Conservation (phyloP, 1,284 basidiomycete species). For the Malassezia slooffiae region DNA sequence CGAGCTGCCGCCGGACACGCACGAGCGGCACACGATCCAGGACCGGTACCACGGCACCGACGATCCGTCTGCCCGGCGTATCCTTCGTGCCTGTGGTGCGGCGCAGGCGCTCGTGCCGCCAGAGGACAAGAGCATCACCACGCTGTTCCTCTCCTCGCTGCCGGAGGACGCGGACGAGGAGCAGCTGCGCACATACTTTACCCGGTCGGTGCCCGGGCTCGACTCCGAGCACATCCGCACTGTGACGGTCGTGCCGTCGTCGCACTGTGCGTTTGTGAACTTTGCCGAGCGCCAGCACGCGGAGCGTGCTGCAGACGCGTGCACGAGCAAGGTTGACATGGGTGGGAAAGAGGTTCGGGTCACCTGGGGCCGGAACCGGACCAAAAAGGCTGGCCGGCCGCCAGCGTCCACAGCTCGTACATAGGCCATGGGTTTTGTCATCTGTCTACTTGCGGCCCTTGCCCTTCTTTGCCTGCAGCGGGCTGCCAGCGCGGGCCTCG, state of each 20-base stretch:
- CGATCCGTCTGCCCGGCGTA: constrained; percentile 82
- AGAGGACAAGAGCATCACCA: constrained; percentile 72
- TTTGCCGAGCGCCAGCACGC: constrained; percentile 70
- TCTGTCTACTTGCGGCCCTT: constrained; percentile 29
- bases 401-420: background rate
- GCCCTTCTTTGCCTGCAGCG: constrained; percentile 26
- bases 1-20: constrained; percentile 57
- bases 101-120: constrained; percentile 74
- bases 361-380: constrained; percentile 60
- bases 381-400: background rate
- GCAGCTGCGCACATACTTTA: constrained; percentile 64
- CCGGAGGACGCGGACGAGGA: constrained; percentile 64
- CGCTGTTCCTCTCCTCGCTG: constrained; percentile 77
- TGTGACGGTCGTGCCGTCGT: constrained; percentile 20
- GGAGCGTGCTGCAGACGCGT: constrained; percentile 72
- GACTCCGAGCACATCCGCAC: constrained; percentile 55
- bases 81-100: constrained; percentile 63
- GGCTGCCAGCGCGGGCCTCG: constrained; percentile 33
- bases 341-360: constrained; percentile 64
- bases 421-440: background rate
- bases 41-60: constrained; percentile 72
- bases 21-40: constrained; percentile 75
- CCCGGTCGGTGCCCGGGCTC: constrained; percentile 48
- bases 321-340: constrained; percentile 75
- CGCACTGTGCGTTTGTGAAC: constrained; percentile 84